Conservation (phyloP, 768 basidiomycete species). For the Gymnopilus dilepis region DNA sequence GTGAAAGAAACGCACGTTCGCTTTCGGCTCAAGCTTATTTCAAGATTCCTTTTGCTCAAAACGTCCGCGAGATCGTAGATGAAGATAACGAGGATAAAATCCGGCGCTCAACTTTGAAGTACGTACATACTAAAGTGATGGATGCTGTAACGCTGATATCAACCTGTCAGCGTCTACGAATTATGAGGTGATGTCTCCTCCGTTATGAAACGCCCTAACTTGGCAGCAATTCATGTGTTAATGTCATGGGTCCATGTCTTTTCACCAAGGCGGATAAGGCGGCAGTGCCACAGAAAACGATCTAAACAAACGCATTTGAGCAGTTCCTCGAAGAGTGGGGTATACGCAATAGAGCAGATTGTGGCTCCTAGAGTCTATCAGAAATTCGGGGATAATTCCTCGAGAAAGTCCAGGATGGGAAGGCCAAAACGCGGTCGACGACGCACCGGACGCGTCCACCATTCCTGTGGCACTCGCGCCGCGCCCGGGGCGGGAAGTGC, state of each 20-base stretch:
- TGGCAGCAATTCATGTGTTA: background rate
- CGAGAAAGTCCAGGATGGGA: background rate
- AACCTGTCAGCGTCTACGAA: slow-evolving; percentile 3
- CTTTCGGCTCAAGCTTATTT: background rate
- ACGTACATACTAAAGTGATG: background rate
- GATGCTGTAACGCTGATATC: background rate
- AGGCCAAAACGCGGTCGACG: background rate
- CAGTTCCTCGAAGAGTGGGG: background rate
- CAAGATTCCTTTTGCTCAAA: background rate
- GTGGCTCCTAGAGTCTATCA: background rate
- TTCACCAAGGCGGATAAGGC: background rate
- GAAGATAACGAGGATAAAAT: background rate
- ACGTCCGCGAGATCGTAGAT: background rate
- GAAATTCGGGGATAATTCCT: background rate
- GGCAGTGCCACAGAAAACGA: background rate
- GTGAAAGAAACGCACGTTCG: background rate
- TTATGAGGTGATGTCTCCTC: background rate
- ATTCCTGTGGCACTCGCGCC: slow-evolving; percentile 3
- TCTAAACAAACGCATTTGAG: background rate
- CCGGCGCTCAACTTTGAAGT: background rate
- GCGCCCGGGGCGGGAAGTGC: background rate
- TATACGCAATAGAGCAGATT: background rate
- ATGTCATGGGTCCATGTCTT: background rate
- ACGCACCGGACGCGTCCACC: background rate
- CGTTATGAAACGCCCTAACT: background rate